Evolutionary conservation across 2,329 filamentous ascomycete genomes (phyloP), one percentile per base, ranked within the genome.

Genomic region (Orbilia javanica): DNA sequence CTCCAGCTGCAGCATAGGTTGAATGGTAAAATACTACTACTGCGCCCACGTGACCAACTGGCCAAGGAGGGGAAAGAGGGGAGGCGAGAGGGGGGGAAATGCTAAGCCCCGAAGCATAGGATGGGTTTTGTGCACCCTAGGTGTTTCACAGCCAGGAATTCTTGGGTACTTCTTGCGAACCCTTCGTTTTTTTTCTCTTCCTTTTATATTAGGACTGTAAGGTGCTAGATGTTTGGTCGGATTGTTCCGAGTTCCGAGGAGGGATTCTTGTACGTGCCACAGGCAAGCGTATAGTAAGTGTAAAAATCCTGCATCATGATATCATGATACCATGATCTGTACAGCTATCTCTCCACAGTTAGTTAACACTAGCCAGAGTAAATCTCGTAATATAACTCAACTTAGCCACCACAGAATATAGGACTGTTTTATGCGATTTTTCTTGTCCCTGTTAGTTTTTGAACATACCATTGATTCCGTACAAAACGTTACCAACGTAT

Each of bases 141-240:
- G 8, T 25, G 34, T 60, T 42, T 25, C 53, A 60, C 53, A 60
- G 53, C 31, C 53, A 60, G 53, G 53, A 60, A 60, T 15, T 42
- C 18, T 6, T n/a, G n/a, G n/a, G n/a, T n/a, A 36, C 13, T 34
- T 20, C 8, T 36, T 5, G 13, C 8, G 34, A 5, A 36, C 34
- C 34, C 34, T 36, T 36, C 13, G 8, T 36, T 36, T 36, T 36
- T 10, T 10, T 36, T 36, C 8, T 36, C n/a, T n/a, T n/a, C 13
- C 3, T 55, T 22, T 4, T 34, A 34, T 10, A 34, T 34, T 34
- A 5, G 5, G 31, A 5, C 10, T 34, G 31, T 34, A 4, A 18
- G 11, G n/a, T n/a, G 15, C 34, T 20, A 3, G 25, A 6, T 34
- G 4, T 31, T 31, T 55, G 31, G 4, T 5, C 15, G 39, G 39